phyloP scores from a whole-genome alignment of 2,329 filamentous ascomycete genomes.

The Cercospora zeae-maydis region DNA sequence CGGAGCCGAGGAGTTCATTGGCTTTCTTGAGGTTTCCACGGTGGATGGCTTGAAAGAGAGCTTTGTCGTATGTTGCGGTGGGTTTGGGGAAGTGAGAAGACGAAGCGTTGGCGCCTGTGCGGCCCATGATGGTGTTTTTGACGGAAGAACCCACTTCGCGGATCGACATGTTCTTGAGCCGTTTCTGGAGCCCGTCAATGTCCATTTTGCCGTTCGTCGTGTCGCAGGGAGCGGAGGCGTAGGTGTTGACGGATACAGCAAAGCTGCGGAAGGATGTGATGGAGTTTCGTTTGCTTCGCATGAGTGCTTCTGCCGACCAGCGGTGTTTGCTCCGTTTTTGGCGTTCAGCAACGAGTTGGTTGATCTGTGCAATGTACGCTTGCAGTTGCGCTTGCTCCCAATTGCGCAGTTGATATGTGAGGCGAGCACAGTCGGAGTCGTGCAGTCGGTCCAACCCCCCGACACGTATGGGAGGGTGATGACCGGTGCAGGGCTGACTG shows the following conservation, averaged over 20 bases:
- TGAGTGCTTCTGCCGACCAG: conserved; percentile 28
- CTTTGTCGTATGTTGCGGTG: conserved; percentile 18
- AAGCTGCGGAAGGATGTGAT: conserved; percentile 24
- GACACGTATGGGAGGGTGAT: conserved; percentile 25
- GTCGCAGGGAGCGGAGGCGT: conserved; percentile 30
- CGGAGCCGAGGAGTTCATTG: conserved; percentile 17
- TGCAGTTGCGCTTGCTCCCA: conserved; percentile 31
- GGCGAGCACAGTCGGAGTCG: conserved; percentile 25
- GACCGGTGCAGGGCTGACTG: conserved; percentile 24
- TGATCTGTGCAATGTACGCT: conserved; percentile 28
- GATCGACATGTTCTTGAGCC: conserved; percentile 27
- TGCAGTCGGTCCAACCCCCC: conserved; percentile 15
- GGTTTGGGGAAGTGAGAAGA: conserved; percentile 3
- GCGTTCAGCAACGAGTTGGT: conserved; percentile 22
- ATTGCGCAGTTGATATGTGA: conserved; percentile 27
- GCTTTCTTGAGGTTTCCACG: conserved; percentile 21
- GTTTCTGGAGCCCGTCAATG: conserved; percentile 26
- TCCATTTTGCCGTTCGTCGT: conserved; percentile 25
- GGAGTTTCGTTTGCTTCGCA: conserved; percentile 18
- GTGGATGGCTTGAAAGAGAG: conserved; percentile 19
- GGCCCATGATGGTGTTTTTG: conserved; percentile 9
- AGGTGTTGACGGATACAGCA: conserved; percentile 28
- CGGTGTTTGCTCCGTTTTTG: conserved; percentile 18
- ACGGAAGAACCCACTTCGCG: conserved; percentile 14
- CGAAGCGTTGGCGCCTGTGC: not conserved